Percentiles rank a stretch among this genome's conserved stretches.
These are phyloP conservation scores for Xanthoconium stramineum DNA, from an alignment of 768 basidiomycete genomes.

Conservation along the genomic window DNA sequence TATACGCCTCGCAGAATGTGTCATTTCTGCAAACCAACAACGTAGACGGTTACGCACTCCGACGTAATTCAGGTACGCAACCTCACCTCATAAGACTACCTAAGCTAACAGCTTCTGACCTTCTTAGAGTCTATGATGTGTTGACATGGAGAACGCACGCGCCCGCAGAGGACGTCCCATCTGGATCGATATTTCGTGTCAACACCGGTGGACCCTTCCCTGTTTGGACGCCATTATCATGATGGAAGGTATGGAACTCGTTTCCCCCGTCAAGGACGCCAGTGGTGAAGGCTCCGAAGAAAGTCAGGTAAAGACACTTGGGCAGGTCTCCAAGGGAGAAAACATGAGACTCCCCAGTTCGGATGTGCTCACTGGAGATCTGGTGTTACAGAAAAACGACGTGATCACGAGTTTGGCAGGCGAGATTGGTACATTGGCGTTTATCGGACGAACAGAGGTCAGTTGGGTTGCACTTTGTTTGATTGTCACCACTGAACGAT, in stretches of 20 bases:
- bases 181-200: conserved; percentile 54
- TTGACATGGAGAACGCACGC: conserved; percentile 49
- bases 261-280: conserved; percentile 44
- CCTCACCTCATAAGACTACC: not conserved
- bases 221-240: conserved; percentile 75
- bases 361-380: conserved; percentile 65
- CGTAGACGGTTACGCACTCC: conserved; percentile 86
- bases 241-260: conserved; percentile 87
- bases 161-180: conserved; percentile 36
- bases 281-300: conserved; percentile 57
- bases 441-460: conserved; percentile 73
- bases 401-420: conserved; percentile 66
- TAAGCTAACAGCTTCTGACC: conserved; percentile 50
- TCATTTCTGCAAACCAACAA: conserved; percentile 72
- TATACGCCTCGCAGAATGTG: conserved; percentile 60
- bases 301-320: conserved; percentile 63
- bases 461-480: conserved; percentile 4
- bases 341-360: conserved; percentile 74
- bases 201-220: conserved; percentile 88
- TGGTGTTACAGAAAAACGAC: conserved; percentile 61
- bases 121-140: conserved; percentile 64
- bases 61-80: conserved; percentile 43
- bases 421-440: conserved; percentile 79
- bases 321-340: conserved; percentile 57
- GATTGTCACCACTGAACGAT: not conserved